A percentile compares a stretch with the other conserved stretches of the same genome.
Evolutionary conservation across 2,329 filamentous ascomycete genomes (phyloP).

Genomic region (Nothophaeocryptopus gaeumannii): DNA sequence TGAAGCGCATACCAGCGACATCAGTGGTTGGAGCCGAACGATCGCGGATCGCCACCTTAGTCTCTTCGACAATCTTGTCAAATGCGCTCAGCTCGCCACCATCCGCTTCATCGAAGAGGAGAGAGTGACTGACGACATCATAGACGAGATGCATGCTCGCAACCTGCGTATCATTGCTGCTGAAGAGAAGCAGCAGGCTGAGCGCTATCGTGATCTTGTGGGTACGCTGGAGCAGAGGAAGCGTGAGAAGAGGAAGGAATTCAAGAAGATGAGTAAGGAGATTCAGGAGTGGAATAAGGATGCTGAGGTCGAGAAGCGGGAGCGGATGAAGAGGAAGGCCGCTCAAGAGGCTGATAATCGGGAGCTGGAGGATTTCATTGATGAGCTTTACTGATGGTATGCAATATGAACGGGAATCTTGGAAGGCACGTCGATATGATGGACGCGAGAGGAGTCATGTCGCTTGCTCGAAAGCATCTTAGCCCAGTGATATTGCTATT

Average conservation of each 20-base stretch:
- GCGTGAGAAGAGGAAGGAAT: slow-evolving; percentile 11
- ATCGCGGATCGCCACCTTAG: slow-evolving; percentile 41
- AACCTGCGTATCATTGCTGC: slow-evolving; percentile 44
- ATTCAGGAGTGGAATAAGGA: slow-evolving; percentile 1
- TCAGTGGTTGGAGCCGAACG: slow-evolving; percentile 38
- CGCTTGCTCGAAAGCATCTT: too few species aligned
- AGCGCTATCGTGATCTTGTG: slow-evolving; percentile 35
- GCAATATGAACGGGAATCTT: not conserved
- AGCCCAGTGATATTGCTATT: too few species aligned
- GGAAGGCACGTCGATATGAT: not conserved
- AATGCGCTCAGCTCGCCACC: slow-evolving; percentile 43
- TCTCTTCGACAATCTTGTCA: slow-evolving; percentile 39
- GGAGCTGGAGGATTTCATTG: slow-evolving; percentile 13
- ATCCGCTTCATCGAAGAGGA: slow-evolving; percentile 49
- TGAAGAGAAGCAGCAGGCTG: slow-evolving; percentile 41
- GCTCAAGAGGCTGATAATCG: slow-evolving; percentile 3
- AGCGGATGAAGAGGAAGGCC: slow-evolving; percentile 12
- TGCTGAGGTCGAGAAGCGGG: slow-evolving; percentile 10
- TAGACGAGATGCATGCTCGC: slow-evolving; percentile 45
- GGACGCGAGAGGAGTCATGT: too few species aligned
- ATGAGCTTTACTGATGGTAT: slow-evolving; percentile 1
- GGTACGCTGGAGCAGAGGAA: slow-evolving; percentile 29
- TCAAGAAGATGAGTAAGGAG: not conserved
- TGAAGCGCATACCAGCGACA: slow-evolving; percentile 21
- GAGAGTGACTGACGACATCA: slow-evolving; percentile 42